A percentile compares a stretch with the other conserved stretches of the same genome.
These are phyloP conservation scores for Psilocybe tampanensis DNA, from an alignment of 768 basidiomycete genomes.

Conservation along the genomic window DNA sequence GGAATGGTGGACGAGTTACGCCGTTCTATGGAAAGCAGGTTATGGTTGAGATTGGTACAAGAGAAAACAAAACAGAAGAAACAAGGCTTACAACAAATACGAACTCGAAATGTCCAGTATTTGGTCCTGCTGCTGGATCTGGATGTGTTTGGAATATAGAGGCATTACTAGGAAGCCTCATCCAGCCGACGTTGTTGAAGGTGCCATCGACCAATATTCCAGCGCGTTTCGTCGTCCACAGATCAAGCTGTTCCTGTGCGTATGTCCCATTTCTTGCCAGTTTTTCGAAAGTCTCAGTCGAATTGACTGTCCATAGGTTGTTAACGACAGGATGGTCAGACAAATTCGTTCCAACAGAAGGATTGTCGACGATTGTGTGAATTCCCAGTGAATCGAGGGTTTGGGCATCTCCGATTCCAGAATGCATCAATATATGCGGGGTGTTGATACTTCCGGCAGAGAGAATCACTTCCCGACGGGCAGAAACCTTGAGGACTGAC, in stretches of 20 bases:
- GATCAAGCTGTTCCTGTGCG: slow-evolving; percentile 19
- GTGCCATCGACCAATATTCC: slow-evolving; percentile 28
- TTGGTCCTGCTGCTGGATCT: slow-evolving; percentile 40
- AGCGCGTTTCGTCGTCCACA: slow-evolving; percentile 29
- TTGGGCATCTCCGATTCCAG: slow-evolving; percentile 34
- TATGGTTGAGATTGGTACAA: background rate
- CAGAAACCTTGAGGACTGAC: background rate
- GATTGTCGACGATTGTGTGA: slow-evolving; percentile 29
- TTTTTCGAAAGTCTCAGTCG: slow-evolving; percentile 14
- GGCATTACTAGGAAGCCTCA: slow-evolving; percentile 31
- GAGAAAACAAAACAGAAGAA: background rate
- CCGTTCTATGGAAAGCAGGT: slow-evolving; percentile 1
- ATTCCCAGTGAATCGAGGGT: slow-evolving; percentile 27
- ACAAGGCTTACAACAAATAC: slow-evolving; percentile 31
- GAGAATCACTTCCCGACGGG: slow-evolving; percentile 32
- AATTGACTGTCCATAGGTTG: slow-evolving; percentile 30
- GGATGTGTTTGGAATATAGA: slow-evolving; percentile 29
- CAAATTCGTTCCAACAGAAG: slow-evolving; percentile 38
- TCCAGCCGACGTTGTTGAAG: slow-evolving; percentile 25
- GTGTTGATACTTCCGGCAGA: slow-evolving; percentile 38
- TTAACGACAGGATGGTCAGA: slow-evolving; percentile 33
- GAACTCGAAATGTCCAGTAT: slow-evolving; percentile 37
- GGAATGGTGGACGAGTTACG: slow-evolving; percentile 2
- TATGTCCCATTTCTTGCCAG: slow-evolving; percentile 22
- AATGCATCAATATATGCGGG: slow-evolving; percentile 31